Evolutionary conservation across 768 basidiomycete species (phyloP).

Genomic region (Cyathus striatus): DNA sequence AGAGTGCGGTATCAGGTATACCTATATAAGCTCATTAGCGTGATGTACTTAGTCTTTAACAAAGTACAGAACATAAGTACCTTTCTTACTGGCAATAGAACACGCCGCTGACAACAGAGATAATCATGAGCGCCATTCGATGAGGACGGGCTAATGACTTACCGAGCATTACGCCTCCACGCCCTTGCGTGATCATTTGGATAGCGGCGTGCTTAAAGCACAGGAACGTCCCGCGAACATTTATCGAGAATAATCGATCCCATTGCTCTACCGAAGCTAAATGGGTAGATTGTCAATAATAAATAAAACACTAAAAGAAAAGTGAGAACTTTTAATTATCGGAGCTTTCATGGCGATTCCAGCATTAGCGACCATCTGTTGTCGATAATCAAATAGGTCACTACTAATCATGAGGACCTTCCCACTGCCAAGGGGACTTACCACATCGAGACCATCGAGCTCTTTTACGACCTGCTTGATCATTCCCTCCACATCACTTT

Average conservation of each 20-base stretch:
- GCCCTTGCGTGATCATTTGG: background rate
- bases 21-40: too few relatives aligned
- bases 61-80: background rate
- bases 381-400: too few relatives aligned
- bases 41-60: too few relatives aligned
- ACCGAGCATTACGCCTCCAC: background rate
- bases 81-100: background rate
- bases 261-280: background rate
- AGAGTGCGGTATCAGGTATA: background rate
- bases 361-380: slow-evolving; percentile 2
- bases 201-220: background rate
- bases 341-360: background rate
- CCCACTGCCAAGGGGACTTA: too few relatives aligned
- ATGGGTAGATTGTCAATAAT: too few relatives aligned
- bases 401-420: too few relatives aligned
- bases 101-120: background rate
- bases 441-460: slow-evolving; percentile 15
- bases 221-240: background rate
- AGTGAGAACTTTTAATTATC: too few relatives aligned
- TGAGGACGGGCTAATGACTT: background rate
- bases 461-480: slow-evolving; percentile 8
- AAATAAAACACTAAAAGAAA: too few relatives aligned
- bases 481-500: slow-evolving; percentile 11
- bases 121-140: background rate
- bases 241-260: background rate